Evolutionary conservation across 2,329 filamentous ascomycete species (phyloP), one percentile per base, ranked within the genome.

Genomic region (Colletotrichum nymphaeae): DNA sequence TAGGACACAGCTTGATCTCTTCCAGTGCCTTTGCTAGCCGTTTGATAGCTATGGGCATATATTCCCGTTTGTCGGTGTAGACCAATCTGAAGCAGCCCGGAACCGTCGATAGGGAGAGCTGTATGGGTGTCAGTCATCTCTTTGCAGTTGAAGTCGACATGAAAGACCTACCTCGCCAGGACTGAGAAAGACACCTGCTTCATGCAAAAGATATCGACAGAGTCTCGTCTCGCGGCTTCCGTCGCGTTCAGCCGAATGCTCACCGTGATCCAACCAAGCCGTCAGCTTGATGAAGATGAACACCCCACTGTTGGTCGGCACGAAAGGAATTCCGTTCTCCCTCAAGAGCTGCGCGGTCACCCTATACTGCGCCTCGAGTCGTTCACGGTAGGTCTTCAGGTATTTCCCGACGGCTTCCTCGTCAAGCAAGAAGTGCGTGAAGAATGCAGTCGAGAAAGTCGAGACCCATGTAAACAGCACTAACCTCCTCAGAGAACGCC

Each of bases 201-300:
- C 35, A 11, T 67, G 11, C 9, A 52, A 24, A 2, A 70, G 24
- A 6, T 58, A 32, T 28, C 56, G 52, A 32, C 42, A 59, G 19
- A 69, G 16, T 8, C 35, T 52, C 58, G 60, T 37, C 30, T 72
- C 59, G 11, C 14, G 28, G 28, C 59, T 69, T 3, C 22, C 16
- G 7, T 7, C 8, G 6, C 30, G 12, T 9, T 35, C 11, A 19
- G 9, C n/a, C 9, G 7, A 9, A 1, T 32, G 11, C 3, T 35
- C 24, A 12, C 69, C 63, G 3, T 63, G 60, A 22, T 24, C 32
- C 19, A 70, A 57, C 57, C 67, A 71, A 7, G 19, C 16, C 6
- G 56, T 59, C 60, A 73, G 37, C 22, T 35, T 56, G 49, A 67
- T 6, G 28, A 70, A 66, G 1, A 71, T n/a, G n/a, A 67, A 71